Evolutionary conservation across 192 early-diverging fungal genomes (phyloP).

Genomic region (Haplosporangium gracile): DNA sequence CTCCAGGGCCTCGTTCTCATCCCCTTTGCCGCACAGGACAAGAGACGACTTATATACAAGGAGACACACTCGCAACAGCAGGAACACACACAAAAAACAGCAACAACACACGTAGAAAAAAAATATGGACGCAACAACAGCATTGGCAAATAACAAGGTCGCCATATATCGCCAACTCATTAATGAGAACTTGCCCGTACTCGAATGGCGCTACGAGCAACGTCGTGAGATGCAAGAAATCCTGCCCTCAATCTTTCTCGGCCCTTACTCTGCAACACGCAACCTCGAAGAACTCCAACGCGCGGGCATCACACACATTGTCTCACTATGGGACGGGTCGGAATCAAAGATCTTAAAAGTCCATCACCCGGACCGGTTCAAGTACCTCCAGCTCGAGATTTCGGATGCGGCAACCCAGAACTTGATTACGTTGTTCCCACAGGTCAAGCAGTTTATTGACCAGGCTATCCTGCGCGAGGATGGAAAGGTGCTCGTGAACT

Average conservation of each 20-base stretch:
- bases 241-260: conserved; percentile 77
- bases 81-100: background rate
- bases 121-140: background rate
- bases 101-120: background rate
- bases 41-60: background rate
- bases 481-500: conserved; percentile 75
- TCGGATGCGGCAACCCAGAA: conserved; percentile 86
- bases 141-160: conserved; percentile 5
- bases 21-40: background rate
- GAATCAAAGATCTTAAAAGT: conserved; percentile 74
- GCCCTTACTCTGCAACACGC: conserved; percentile 81
- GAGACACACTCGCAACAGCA: background rate
- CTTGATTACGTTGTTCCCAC: conserved; percentile 84
- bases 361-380: conserved; percentile 66
- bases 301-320: conserved; percentile 79
- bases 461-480: conserved; percentile 53
- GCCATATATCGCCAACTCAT: conserved; percentile 42
- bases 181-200: conserved; percentile 18
- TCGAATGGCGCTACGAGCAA: conserved; percentile 81
- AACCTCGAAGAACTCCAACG: conserved; percentile 67
- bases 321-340: conserved; percentile 79
- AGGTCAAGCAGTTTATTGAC: conserved; percentile 70
- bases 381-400: conserved; percentile 78
- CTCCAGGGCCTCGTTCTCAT: background rate
- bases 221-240: conserved; percentile 88